A percentile compares a stretch with the other conserved stretches of the same genome.
Evolutionary conservation across 2,329 filamentous ascomycete genomes (phyloP).

Genomic region (Diaporthe sp.): DNA sequence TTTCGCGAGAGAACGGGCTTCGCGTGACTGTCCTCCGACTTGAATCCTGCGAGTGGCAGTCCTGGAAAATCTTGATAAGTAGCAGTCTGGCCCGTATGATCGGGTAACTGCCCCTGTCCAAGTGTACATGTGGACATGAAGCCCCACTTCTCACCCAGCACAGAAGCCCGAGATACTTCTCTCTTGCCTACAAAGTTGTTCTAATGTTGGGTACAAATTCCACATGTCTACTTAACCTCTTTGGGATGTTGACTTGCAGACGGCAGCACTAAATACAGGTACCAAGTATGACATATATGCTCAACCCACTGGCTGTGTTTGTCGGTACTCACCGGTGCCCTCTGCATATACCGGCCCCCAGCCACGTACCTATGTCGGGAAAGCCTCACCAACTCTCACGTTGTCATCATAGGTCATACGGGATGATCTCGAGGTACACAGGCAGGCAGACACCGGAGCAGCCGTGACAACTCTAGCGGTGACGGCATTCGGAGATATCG

Average conservation of each 20-base stretch:
- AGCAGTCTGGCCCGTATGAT: neutral
- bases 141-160: neutral
- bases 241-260: neutral
- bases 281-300: neutral
- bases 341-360: conserved; percentile 7
- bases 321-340: neutral
- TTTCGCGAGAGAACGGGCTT: neutral
- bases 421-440: conserved; percentile 8
- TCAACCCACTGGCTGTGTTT: neutral
- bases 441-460: conserved; percentile 16
- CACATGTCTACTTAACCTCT: neutral
- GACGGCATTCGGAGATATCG: neutral
- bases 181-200: neutral
- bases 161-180: neutral
- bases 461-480: conserved; percentile 8
- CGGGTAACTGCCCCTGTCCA: neutral
- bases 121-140: neutral
- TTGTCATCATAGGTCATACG: conserved; percentile 30
- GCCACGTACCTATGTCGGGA: conserved; percentile 21
- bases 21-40: neutral
- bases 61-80: neutral
- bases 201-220: neutral
- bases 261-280: neutral
- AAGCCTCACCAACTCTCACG: conserved; percentile 13
- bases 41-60: neutral